These are phyloP conservation scores for Cicer cuneatum DNA, from an alignment of 306 rosid species.

Conservation along the genomic window DNA sequence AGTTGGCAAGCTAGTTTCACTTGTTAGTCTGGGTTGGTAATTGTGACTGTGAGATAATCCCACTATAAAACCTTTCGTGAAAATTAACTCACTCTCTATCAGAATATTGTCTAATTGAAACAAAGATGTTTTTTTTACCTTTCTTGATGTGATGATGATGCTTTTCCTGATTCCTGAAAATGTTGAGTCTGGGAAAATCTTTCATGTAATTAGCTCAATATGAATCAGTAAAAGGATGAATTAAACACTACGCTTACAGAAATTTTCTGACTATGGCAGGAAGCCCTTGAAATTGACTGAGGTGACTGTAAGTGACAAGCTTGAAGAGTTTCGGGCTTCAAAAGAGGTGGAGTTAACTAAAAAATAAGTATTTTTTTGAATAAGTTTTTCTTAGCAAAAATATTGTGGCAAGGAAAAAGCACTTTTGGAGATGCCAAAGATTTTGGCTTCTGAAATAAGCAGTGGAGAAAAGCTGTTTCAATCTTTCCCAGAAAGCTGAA, in stretches of 20 bases:
- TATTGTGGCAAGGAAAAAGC: not conserved
- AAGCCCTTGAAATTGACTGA: constrained; percentile 75
- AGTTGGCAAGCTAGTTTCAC: constrained; percentile 9
- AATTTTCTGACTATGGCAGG: constrained; percentile 55
- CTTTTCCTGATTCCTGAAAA: constrained; percentile 1
- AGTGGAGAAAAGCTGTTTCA: not conserved
- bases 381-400: not conserved
- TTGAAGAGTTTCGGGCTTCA: constrained; percentile 91
- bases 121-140: constrained; percentile 10
- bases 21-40: constrained; percentile 25
- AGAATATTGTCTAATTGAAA: constrained; percentile 26
- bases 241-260: constrained; percentile 22
- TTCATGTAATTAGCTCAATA: constrained; percentile 16
- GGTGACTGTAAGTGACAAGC: constrained; percentile 90
- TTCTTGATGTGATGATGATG: not conserved
- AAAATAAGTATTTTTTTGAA: constrained; percentile 29
- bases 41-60: constrained; percentile 8
- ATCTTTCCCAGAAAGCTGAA: constrained; percentile 8
- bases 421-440: not conserved
- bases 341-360: constrained; percentile 73
- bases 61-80: not conserved
- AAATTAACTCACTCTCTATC: not conserved
- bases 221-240: constrained; percentile 12
- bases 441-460: constrained; percentile 28
- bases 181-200: constrained; percentile 26